Conservation (phyloP, 2,329 filamentous ascomycete species). For the Alternaria metachromatica region DNA sequence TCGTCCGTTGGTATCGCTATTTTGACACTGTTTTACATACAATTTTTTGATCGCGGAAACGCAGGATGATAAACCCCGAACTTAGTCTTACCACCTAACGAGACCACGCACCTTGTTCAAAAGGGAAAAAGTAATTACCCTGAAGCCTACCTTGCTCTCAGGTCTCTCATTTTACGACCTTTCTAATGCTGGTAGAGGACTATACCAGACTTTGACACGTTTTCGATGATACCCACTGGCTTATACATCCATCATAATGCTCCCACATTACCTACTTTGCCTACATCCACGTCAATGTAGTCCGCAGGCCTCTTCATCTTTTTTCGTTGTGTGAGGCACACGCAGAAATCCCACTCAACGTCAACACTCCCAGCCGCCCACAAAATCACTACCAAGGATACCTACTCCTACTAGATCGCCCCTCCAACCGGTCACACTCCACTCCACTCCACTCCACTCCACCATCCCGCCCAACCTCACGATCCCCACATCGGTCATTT, state of each 20-base stretch:
- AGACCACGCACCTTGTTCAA: neutral
- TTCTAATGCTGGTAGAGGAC: neutral
- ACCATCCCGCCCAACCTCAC: neutral
- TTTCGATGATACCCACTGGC: neutral
- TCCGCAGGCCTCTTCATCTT: neutral
- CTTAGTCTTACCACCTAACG: neutral
- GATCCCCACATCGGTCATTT: no score
- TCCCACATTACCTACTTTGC: neutral
- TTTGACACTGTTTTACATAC: neutral
- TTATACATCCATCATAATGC: neutral
- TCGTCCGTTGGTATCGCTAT: neutral
- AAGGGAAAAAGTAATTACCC: rapidly evolving
- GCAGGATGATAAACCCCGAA: neutral
- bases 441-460: neutral
- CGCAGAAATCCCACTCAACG: neutral
- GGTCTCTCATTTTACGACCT: neutral
- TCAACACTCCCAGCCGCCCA: neutral
- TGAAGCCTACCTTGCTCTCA: neutral
- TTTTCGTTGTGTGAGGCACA: neutral
- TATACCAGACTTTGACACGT: neutral
- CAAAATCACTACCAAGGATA: neutral
- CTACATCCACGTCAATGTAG: rapidly evolving
- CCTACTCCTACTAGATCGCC: neutral
- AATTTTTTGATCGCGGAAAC: neutral
- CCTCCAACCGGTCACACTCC: neutral